A percentile compares a stretch with the other conserved stretches of the same genome.
These are phyloP conservation scores for Paracoccidioides brasiliensis DNA, from an alignment of 2,329 filamentous ascomycete species.

Conservation along the genomic window DNA sequence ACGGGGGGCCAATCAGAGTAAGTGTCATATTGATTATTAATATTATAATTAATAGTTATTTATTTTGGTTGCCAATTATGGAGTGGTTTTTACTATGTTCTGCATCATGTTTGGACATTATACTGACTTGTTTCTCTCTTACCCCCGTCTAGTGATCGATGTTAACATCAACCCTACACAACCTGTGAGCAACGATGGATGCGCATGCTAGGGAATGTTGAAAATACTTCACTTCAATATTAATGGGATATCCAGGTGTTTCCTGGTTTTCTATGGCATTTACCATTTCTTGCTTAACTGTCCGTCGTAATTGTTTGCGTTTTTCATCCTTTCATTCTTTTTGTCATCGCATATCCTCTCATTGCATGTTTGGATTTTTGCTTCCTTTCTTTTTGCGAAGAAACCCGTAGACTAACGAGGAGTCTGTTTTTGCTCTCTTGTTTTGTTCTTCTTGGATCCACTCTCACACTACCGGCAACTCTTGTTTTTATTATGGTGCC, in stretches of 20 bases:
- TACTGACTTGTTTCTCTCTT: slow-evolving; percentile 15
- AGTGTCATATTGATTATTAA: slow-evolving; percentile 25
- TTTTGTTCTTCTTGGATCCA: too few relatives aligned
- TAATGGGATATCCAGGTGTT: neutral
- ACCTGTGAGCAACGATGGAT: slow-evolving; percentile 58
- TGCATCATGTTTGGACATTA: neutral
- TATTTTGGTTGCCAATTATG: neutral
- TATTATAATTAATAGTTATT: neutral
- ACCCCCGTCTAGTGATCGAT: slow-evolving; percentile 59
- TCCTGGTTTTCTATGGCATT: neutral
- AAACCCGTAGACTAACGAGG: too few relatives aligned
- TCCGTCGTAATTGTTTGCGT: neutral
- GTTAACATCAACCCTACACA: slow-evolving; percentile 67
- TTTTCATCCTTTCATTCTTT: neutral
- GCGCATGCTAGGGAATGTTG: slow-evolving; percentile 43
- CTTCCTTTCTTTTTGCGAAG: too few relatives aligned
- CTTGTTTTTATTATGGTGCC: too few relatives aligned
- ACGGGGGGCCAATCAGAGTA: slow-evolving; percentile 68
- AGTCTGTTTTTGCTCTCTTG: too few relatives aligned
- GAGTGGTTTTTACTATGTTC: neutral
- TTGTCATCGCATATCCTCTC: neutral
- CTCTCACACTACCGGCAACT: too few relatives aligned
- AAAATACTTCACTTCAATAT: slow-evolving; percentile 4
- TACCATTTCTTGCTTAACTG: neutral
- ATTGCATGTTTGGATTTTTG: too few relatives aligned